Conservation (phyloP, 148 eudicot genomes). For the Amaranthus palmeri region DNA sequence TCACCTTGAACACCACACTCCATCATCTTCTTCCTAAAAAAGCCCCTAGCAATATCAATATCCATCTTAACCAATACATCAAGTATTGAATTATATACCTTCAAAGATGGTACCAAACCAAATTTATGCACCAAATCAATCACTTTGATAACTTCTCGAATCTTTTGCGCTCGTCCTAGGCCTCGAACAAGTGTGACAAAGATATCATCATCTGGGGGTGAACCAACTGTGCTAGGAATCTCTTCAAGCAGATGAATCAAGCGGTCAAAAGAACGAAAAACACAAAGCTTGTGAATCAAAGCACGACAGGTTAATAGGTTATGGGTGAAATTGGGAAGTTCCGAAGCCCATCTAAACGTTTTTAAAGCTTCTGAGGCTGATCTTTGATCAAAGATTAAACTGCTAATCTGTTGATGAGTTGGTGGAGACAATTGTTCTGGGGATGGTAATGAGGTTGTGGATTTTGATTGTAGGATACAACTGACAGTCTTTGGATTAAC, state of each 20-base stretch:
- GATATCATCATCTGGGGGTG: constrained; percentile 64
- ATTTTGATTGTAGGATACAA: constrained; percentile 30
- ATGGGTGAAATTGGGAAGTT: constrained; percentile 67
- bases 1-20: constrained; percentile 62
- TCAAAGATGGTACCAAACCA: constrained; percentile 51
- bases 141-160: constrained; percentile 51
- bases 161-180: constrained; percentile 59
- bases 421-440: constrained; percentile 31
- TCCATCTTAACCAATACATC: constrained; percentile 88
- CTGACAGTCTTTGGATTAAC: not conserved
- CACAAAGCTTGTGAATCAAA: constrained; percentile 65
- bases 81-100: constrained; percentile 67
- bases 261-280: constrained; percentile 58
- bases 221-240: constrained; percentile 83
- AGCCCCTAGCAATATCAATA: constrained; percentile 81
- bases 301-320: constrained; percentile 70
- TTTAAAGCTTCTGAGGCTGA: constrained; percentile 55
- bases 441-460: constrained; percentile 29
- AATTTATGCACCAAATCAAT: constrained; percentile 51
- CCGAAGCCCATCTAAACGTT: constrained; percentile 92
- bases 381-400: constrained; percentile 63
- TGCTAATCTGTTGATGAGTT: constrained; percentile 58
- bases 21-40: constrained; percentile 89
- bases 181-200: constrained; percentile 73
- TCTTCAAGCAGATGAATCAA: constrained; percentile 65